Evolutionary conservation across 140 eudicot species (phyloP), one percentile per base, ranked within the genome.

Genomic region (Cichorium intybus): DNA sequence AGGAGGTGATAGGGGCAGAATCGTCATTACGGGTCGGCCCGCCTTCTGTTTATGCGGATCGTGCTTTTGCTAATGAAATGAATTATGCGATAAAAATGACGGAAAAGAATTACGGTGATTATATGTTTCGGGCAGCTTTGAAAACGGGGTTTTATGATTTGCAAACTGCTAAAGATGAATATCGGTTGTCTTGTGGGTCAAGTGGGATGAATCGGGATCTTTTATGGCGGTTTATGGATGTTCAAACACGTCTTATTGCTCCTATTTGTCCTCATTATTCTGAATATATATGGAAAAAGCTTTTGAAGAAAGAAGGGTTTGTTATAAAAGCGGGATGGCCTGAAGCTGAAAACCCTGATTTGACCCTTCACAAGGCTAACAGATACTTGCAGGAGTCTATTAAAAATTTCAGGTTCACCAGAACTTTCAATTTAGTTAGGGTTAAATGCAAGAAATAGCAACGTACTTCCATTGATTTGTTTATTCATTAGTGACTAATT

Each of bases 311-410:
- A 72, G 81, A 84, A 34, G 95, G 97, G 17, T 90, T 77, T 76
- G 88, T 67, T 6, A 78, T 90, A 39, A 90, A 81, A 74, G 89
- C 87, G 3, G 97, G 97, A 20, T 90, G 87, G 93, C 97, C 97
- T 43, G 75, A 74, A 57, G 89, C 89, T 52, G 90, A 76, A 46
- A 66, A 68, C 14, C 96, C 96, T 9, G 89, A 88, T 71, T 77
- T 76, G 27, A 77, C 87, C 48, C 96, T 88, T n/a, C 78, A 88
- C 51, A 88, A 64, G 71, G 94, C 90, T 24, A 88, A 88, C 74
- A 82, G 75, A 65, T 88, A 88, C 67, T 65, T 89, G 80, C 95
- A 89, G 62, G 95, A 85, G 24, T 61, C 84, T 2, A 85, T 85
- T 20, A 73, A 74, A 14, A 69, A 83, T 5, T 73, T 71, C 55